Evolutionary conservation across 768 basidiomycete genomes (phyloP).

Genomic region (Podaxis sp.): DNA sequence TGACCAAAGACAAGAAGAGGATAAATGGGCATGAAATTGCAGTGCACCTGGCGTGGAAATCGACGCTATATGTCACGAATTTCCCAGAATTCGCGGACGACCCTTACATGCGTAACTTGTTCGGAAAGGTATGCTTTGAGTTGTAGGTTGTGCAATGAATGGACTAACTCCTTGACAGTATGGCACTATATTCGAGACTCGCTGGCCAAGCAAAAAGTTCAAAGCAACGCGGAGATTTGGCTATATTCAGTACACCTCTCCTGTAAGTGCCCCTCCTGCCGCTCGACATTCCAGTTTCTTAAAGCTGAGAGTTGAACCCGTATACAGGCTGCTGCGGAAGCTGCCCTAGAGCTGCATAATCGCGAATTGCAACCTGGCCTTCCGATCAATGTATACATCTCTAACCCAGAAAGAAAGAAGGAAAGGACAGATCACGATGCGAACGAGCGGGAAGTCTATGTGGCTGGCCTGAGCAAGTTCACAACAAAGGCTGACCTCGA

Average conservation of each 20-base stretch:
- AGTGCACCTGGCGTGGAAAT: conserved; percentile 91
- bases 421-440: conserved; percentile 88
- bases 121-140: conserved; percentile 62
- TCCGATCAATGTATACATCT: conserved; percentile 75
- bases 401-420: conserved; percentile 88
- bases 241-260: conserved; percentile 88
- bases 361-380: conserved; percentile 71
- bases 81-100: conserved; percentile 89
- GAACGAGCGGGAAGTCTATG: conserved; percentile 81
- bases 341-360: conserved; percentile 78
- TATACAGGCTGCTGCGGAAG: conserved; percentile 63
- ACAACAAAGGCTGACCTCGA: conserved; percentile 76
- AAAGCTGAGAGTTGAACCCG: not conserved
- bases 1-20: conserved; percentile 94
- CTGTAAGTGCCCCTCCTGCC: conserved; percentile 51
- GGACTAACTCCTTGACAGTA: conserved; percentile 49
- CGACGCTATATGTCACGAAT: conserved; percentile 94
- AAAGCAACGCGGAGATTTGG: conserved; percentile 89
- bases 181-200: conserved; percentile 88
- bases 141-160: not conserved
- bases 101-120: conserved; percentile 67
- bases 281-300: not conserved
- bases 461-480: conserved; percentile 81
- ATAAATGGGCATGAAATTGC: conserved; percentile 72
- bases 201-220: conserved; percentile 98